These are phyloP conservation scores for Krasilnikovozyma curviuscula DNA, from an alignment of 768 basidiomycete genomes.

Conservation along the genomic window DNA sequence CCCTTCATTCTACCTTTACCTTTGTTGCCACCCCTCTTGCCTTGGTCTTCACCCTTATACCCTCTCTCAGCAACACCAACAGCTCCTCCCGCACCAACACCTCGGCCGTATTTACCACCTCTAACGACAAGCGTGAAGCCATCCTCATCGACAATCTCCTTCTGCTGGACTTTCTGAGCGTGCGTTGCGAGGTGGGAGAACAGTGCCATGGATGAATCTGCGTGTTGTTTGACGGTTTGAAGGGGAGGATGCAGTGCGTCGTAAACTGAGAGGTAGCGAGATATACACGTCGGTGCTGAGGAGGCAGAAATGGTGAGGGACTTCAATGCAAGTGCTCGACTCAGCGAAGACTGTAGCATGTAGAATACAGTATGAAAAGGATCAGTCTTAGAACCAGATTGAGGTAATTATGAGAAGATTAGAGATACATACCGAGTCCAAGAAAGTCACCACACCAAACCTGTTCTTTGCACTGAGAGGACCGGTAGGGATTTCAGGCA, in stretches of 20 bases:
- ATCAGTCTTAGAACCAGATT: too few relatives aligned
- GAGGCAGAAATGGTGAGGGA: slow-evolving; percentile 26
- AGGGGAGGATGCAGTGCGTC: slow-evolving; percentile 54
- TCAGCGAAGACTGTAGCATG: too few relatives aligned
- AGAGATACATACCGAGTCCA: too few relatives aligned
- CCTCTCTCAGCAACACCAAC: slow-evolving; percentile 40
- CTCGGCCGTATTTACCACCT: slow-evolving; percentile 73
- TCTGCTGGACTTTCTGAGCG: slow-evolving; percentile 41
- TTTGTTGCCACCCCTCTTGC: slow-evolving; percentile 32
- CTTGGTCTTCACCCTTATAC: slow-evolving; percentile 31
- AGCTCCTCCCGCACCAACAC: slow-evolving; percentile 69
- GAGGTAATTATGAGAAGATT: too few relatives aligned
- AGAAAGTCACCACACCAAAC: too few relatives aligned
- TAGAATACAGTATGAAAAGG: too few relatives aligned
- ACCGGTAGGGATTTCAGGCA: too few relatives aligned
- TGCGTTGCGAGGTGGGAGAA: slow-evolving; percentile 49
- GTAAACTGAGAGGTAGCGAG: slow-evolving; percentile 50
- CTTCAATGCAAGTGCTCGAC: too few relatives aligned
- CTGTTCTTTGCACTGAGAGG: too few relatives aligned
- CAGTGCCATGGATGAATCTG: slow-evolving; percentile 53
- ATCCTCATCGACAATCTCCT: slow-evolving; percentile 79
- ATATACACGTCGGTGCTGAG: slow-evolving; percentile 46
- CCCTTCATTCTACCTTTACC: slow-evolving; percentile 39
- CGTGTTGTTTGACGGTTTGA: slow-evolving; percentile 51
- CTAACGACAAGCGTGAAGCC: slow-evolving; percentile 89